Percentiles rank a stretch among this genome's conserved stretches.
Evolutionary conservation across 1,284 basidiomycete genomes (phyloP).

Genomic region (Rhodotorula glutinis): DNA sequence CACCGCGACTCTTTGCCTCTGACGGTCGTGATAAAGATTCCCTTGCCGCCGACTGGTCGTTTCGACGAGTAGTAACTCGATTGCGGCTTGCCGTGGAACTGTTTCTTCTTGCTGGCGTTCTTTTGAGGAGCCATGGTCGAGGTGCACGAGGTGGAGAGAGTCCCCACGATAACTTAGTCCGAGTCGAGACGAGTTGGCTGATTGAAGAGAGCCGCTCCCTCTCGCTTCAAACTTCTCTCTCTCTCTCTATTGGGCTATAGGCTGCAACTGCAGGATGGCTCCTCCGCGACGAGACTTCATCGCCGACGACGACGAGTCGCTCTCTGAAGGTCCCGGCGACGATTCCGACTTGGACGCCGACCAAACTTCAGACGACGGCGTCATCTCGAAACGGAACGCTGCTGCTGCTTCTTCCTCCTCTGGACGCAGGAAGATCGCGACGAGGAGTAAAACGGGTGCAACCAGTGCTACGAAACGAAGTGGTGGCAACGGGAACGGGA

Average conservation of each 20-base stretch:
- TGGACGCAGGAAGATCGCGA: not conserved
- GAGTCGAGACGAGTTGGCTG: no score
- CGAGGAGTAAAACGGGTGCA: not conserved
- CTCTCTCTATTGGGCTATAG: no score
- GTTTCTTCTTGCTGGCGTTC: not conserved
- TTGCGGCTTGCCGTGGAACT: not conserved
- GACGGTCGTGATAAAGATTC: conserved; percentile 35
- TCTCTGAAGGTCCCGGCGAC: conserved; percentile 12
- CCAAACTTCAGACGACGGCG: conserved; percentile 11
- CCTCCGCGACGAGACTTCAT: conserved; percentile 8
- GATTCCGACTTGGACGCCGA: conserved; percentile 15
- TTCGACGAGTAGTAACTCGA: conserved; percentile 21
- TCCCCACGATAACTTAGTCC: no score
- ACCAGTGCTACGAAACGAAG: not conserved
- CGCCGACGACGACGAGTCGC: conserved; percentile 9
- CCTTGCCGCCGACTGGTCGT: conserved; percentile 35
- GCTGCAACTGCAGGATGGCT: no score
- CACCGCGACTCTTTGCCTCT: conserved; percentile 32
- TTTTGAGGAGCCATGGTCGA: not conserved
- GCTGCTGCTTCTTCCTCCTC: not conserved
- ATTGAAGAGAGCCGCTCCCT: no score
- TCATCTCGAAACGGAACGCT: not conserved
- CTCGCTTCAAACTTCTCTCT: no score
- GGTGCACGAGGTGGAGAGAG: no score
- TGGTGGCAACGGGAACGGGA: conserved; percentile 48